Evolutionary conservation across 192 early-diverging fungal species (phyloP).

Genomic region (Obelidium mucronatum): DNA sequence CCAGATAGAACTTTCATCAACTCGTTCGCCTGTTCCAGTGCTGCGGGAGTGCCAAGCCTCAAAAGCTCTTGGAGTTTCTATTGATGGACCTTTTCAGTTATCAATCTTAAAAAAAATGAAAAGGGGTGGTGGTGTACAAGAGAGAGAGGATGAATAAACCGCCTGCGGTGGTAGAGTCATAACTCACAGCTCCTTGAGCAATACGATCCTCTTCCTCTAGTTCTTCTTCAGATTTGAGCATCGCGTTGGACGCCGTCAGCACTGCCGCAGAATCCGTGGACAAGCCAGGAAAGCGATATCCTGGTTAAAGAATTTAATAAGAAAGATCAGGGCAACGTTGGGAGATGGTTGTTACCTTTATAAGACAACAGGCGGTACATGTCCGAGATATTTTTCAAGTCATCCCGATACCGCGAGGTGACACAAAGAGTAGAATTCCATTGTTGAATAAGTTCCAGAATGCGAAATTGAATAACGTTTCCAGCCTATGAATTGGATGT

Average conservation of each 20-base stretch:
- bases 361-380: slow-evolving; percentile 90
- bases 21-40: slow-evolving; percentile 94
- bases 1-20: slow-evolving; percentile 99
- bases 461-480: slow-evolving; percentile 79
- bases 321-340: not conserved
- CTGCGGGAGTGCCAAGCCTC: slow-evolving; percentile 89
- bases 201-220: slow-evolving; percentile 93
- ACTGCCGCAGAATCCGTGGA: slow-evolving; percentile 68
- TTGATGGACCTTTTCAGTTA: not conserved
- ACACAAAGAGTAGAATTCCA: slow-evolving; percentile 92
- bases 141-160: not conserved
- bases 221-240: slow-evolving; percentile 90
- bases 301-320: slow-evolving; percentile 40
- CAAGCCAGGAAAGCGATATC: slow-evolving; percentile 78
- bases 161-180: not conserved
- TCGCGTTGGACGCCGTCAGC: slow-evolving; percentile 59
- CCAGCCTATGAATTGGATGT: slow-evolving; percentile 39
- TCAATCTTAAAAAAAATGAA: not conserved
- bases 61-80: slow-evolving; percentile 97
- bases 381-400: slow-evolving; percentile 92
- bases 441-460: slow-evolving; percentile 91
- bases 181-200: slow-evolving; percentile 78
- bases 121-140: not conserved
- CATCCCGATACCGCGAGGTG: slow-evolving; percentile 89
- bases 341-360: slow-evolving; percentile 87